phyloP scores from a whole-genome alignment of 805 yeast species.

The Yamadazyma laniorum region DNA sequence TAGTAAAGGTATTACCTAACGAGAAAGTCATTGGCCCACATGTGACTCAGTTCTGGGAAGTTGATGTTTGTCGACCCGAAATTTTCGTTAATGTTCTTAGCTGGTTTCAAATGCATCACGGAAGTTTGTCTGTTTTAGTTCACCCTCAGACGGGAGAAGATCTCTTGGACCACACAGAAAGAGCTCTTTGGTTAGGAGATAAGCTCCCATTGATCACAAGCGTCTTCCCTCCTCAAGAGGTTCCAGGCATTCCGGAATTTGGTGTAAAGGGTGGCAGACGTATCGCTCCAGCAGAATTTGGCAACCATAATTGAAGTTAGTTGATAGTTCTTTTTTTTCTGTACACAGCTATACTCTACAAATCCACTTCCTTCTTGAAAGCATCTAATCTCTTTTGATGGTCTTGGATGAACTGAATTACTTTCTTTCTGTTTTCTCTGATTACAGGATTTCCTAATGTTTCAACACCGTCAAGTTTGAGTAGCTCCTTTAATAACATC shows the following conservation, averaged over 20 bases:
- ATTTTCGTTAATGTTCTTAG: slow-evolving; percentile 25
- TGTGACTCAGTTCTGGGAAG: slow-evolving; percentile 33
- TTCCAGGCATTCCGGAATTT: slow-evolving; percentile 23
- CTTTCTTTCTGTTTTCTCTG: slow-evolving; percentile 56
- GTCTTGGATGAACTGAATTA: slow-evolving; percentile 59
- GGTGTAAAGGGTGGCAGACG: slow-evolving; percentile 23
- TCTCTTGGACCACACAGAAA: slow-evolving; percentile 24
- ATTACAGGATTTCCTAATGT: slow-evolving; percentile 48
- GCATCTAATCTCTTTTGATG: slow-evolving; percentile 56
- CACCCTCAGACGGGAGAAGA: slow-evolving; percentile 36
- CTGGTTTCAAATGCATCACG: slow-evolving; percentile 33
- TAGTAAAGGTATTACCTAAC: slow-evolving; percentile 26
- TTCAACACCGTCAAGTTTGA: slow-evolving; percentile 67
- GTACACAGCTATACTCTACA: slow-evolving; percentile 12
- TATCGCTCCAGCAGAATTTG: slow-evolving; percentile 1
- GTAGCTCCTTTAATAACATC: slow-evolving; percentile 60
- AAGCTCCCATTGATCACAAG: slow-evolving; percentile 18
- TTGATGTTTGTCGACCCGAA: slow-evolving; percentile 30
- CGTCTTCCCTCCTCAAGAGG: slow-evolving; percentile 2
- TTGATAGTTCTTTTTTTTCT: not conserved
- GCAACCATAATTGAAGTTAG: not conserved
- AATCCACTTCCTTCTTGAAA: slow-evolving; percentile 31
- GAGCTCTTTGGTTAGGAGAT: slow-evolving; percentile 32
- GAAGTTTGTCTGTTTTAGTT: slow-evolving; percentile 28
- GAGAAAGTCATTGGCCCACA: slow-evolving; percentile 32